Conservation (phyloP, 106 monocot genomes). For the Platanthera zijinensis region DNA sequence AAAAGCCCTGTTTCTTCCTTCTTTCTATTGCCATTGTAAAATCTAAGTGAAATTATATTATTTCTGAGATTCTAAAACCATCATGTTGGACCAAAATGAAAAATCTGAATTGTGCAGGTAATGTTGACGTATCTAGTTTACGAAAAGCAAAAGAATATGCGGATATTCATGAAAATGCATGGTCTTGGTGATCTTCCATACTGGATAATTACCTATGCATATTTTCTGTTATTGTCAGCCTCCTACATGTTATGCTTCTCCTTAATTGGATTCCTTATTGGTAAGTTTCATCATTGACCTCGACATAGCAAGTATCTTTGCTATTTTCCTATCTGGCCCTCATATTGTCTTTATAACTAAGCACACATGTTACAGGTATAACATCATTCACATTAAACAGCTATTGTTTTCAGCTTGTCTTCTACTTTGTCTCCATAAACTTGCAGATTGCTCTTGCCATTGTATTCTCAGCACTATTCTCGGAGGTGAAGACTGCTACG, state of each 20-base stretch:
- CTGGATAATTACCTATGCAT: constrained; percentile 51
- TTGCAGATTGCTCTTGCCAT: constrained; percentile 46
- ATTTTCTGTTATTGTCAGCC: constrained; percentile 42
- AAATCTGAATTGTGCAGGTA: constrained; percentile 28
- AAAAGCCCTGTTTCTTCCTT: too few relatives aligned
- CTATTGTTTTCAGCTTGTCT: constrained; percentile 30
- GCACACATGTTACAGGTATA: constrained; percentile 18
- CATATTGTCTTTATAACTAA: background rate
- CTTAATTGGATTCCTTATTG: constrained; percentile 45
- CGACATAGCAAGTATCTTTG: background rate
- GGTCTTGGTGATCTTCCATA: constrained; percentile 64
- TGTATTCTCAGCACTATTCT: constrained; percentile 26
- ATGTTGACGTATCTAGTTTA: constrained; percentile 53
- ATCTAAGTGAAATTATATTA: too few relatives aligned
- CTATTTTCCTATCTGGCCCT: background rate
- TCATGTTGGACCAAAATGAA: background rate
- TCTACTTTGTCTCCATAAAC: constrained; percentile 38
- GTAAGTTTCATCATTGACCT: constrained; percentile 14
- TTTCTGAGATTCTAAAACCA: too few relatives aligned
- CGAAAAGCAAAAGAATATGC: constrained; percentile 62
- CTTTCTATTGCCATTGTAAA: too few relatives aligned
- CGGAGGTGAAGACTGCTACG: constrained; percentile 35
- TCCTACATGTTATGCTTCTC: constrained; percentile 37
- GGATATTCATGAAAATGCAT: constrained; percentile 83
- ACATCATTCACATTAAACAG: constrained; percentile 37